Evolutionary conservation across 2,329 filamentous ascomycete genomes (phyloP), one percentile per base, ranked within the genome.

Genomic region (Ophiocordyceps polyrhachis-furcata): DNA sequence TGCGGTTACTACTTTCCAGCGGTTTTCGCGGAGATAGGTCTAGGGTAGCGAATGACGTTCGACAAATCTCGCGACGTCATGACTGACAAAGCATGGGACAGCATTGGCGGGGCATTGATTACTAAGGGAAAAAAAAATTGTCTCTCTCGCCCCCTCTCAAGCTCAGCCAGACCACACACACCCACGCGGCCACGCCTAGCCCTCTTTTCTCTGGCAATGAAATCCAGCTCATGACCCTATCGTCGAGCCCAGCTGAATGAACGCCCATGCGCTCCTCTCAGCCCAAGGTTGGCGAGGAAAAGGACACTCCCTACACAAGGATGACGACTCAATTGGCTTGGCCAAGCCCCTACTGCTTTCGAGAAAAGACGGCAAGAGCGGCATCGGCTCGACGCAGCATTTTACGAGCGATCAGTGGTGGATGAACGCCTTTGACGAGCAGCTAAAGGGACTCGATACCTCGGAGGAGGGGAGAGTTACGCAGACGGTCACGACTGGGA

Each of bases 351-450:
- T 96, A 25, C 76, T 93, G 35, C 73, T 94, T 46, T 79, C 82
- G 47, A 81, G 83, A 54, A 93, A 93, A 62, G 73, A 80, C 53
- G 83, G 93, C 60, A 81, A 74, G 25, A 70, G 83, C 44, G 89
- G 89, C 21, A 68, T 96, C 5, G 89, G 89, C 45, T 79, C 83
- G 58, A 86, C 84, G 60, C 68, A 71, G 47, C 73, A 77, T 49
- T 70, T 70, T 49, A 74, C 72, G 20, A 74, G 70, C 53, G 89
- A 95, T 58, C 87, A 94, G 60, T 98, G 91, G 91, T 98, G 91
- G 91, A 71, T 94, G 62, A 81, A 85, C 47, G 91, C 91, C 12
- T 95, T 94, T 53, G 89, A 96, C 62, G 80, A 87, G 58, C 87
- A 88, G 46, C 67, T 95, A 51, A 83, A 91, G 61, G 83, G 81